Base-by-base conservation (phyloP, 1,139 yeast genomes). In the Taphrina sp. region DNA sequence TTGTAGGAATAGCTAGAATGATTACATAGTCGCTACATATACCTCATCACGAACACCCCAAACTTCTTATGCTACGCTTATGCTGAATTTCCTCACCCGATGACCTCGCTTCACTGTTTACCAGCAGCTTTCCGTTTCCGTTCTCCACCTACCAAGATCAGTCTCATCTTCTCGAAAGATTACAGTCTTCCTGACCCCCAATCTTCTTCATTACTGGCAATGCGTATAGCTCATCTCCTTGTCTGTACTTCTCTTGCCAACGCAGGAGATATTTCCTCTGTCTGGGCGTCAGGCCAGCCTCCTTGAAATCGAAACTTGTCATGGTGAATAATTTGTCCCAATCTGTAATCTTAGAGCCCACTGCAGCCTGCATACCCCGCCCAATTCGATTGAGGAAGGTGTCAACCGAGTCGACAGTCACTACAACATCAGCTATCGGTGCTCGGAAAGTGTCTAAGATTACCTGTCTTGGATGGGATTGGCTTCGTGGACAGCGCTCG, bases 181-280 rank as follows among this genome's bases (percentile, higher is more conserved):
- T 8, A 5, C 7, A 5, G n/a, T 20, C 14, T 35, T n/a, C 19
- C 49, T 29, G 8, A 51, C 46, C 41, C 14, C 42, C 37, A 10
- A 22, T 17, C 22, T 54, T 54, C 34, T 34, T 46, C 58, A 55
- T 41, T n/a, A 33, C 39, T 12, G 49, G 54, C 28, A 55, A 22
- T 14, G 35, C 33, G 19, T 16, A 17, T 14, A 45, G 42, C 10
- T 19, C 28, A 14, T 54, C 47, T 7, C 54, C 53, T 39, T 54
- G 44, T 17, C 49, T 20, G 16, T 22, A 55, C 26, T 55, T 54
- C 49, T 47, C 47, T 16, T 14, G 23, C 51, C 46, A 47, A 16
- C 37, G 31, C n/a, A 55, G 35, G 17, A 55, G 31, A 41, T 55
- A 39, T 37, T 55, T 42, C 14, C 53, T 41, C 23, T 55, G 54